These are phyloP conservation scores for Fraxinus americana DNA, from an alignment of 257 asterid genomes.

Conservation along the genomic window DNA sequence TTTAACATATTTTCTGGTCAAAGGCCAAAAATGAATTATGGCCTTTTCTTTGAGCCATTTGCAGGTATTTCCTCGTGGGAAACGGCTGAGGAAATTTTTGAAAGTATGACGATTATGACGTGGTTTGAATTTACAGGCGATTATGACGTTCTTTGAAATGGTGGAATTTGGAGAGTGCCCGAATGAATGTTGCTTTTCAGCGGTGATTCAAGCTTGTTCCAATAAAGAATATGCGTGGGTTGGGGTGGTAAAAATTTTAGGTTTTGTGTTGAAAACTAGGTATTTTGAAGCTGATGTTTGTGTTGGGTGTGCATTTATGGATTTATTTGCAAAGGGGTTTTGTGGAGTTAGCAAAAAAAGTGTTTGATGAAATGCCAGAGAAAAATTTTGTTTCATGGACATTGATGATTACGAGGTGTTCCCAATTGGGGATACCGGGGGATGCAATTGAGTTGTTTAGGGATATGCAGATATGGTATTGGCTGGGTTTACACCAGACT, in stretches of 20 bases:
- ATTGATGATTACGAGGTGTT: constrained; percentile 72
- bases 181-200: constrained; percentile 80
- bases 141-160: constrained; percentile 62
- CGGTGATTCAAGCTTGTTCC: constrained; percentile 72
- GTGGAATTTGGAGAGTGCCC: constrained; percentile 67
- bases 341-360: constrained; percentile 56
- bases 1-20: too few relatives aligned
- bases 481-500: constrained; percentile 63
- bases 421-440: constrained; percentile 54
- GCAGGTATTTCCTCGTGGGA: too few relatives aligned
- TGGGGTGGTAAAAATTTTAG: constrained; percentile 71
- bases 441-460: constrained; percentile 52
- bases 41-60: too few relatives aligned
- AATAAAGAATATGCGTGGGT: constrained; percentile 41
- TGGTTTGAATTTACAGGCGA: constrained; percentile 49
- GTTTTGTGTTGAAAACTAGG: constrained; percentile 68
- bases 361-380: constrained; percentile 79
- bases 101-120: constrained; percentile 63
- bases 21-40: too few relatives aligned
- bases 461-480: constrained; percentile 70
- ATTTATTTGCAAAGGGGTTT: constrained; percentile 67
- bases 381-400: constrained; percentile 86
- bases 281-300: constrained; percentile 76
- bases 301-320: constrained; percentile 87
- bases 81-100: constrained; percentile 60